phyloP scores from a whole-genome alignment of 345 rosid genomes.

The Sisymbrium altissimum region DNA sequence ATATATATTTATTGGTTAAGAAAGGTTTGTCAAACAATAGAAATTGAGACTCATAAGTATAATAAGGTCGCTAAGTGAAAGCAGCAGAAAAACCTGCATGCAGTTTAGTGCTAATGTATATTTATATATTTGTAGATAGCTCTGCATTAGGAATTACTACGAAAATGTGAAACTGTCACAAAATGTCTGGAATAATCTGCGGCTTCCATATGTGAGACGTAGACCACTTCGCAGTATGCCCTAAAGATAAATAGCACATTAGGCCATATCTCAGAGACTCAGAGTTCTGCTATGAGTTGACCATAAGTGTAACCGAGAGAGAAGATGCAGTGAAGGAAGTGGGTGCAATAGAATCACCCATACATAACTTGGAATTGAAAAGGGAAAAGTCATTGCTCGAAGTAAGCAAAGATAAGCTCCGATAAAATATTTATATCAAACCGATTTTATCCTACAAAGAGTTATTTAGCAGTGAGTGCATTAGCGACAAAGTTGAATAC shows the following conservation, averaged over 20 bases:
- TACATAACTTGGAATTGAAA: constrained; percentile 32
- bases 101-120: neutral
- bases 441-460: neutral
- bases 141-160: too few species aligned
- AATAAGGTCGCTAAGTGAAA: neutral
- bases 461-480: neutral
- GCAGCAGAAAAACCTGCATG: neutral
- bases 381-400: constrained; percentile 55
- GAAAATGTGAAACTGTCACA: neutral
- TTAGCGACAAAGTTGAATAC: neutral
- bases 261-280: constrained; percentile 65
- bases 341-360: constrained; percentile 29
- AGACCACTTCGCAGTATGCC: too few species aligned
- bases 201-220: too few species aligned
- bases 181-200: too few species aligned
- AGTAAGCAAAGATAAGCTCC: constrained; percentile 37
- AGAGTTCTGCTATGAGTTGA: constrained; percentile 75
- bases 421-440: neutral
- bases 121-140: too few species aligned
- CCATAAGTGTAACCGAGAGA: constrained; percentile 53
- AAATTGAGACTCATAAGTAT: neutral
- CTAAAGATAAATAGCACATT: constrained; percentile 38
- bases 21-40: too few species aligned
- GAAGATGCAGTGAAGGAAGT: constrained; percentile 40
- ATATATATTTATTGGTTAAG: too few species aligned